A percentile compares a stretch with the other conserved stretches of the same genome.
phyloP scores from a whole-genome alignment of 768 basidiomycete species.

The Suillus decipiens region DNA sequence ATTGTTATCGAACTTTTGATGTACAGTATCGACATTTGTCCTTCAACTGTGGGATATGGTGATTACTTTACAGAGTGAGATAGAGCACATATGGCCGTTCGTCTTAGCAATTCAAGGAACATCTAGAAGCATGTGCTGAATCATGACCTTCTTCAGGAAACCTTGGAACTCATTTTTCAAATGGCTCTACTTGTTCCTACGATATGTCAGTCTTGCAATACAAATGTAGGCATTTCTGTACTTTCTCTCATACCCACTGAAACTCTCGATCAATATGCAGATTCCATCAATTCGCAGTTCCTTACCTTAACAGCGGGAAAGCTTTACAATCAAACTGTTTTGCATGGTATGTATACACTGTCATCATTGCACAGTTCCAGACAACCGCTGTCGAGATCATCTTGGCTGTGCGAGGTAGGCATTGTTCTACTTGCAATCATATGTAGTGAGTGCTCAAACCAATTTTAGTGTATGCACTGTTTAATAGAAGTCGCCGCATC shows the following conservation, averaged over 20 bases:
- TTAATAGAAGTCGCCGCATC: constrained; percentile 36
- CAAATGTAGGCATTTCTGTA: constrained; percentile 2
- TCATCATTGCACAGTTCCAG: constrained; percentile 17
- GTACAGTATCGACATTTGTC: constrained; percentile 27
- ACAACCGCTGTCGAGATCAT: constrained; percentile 23
- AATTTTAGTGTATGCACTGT: constrained; percentile 27
- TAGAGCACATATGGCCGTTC: constrained; percentile 35
- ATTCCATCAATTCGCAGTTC: constrained; percentile 10
- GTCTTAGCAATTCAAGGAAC: background rate
- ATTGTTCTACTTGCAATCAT: background rate
- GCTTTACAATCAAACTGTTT: constrained; percentile 17
- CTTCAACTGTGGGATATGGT: constrained; percentile 32
- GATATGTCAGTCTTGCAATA: constrained; percentile 6
- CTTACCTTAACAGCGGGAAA: constrained; percentile 15
- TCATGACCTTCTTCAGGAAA: constrained; percentile 14
- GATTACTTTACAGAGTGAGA: constrained; percentile 26
- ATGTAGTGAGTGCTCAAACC: background rate
- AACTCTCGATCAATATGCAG: background rate
- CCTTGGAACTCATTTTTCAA: constrained; percentile 19
- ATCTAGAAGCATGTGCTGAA: background rate
- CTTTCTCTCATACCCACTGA: background rate
- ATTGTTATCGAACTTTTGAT: background rate
- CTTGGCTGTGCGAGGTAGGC: constrained; percentile 29
- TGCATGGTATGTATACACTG: constrained; percentile 22
- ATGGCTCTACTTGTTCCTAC: constrained; percentile 20